A percentile compares a stretch with the other conserved stretches of the same genome.
These are phyloP conservation scores for Primulina huaijiensis DNA, from an alignment of 257 asterid species.

Conservation along the genomic window DNA sequence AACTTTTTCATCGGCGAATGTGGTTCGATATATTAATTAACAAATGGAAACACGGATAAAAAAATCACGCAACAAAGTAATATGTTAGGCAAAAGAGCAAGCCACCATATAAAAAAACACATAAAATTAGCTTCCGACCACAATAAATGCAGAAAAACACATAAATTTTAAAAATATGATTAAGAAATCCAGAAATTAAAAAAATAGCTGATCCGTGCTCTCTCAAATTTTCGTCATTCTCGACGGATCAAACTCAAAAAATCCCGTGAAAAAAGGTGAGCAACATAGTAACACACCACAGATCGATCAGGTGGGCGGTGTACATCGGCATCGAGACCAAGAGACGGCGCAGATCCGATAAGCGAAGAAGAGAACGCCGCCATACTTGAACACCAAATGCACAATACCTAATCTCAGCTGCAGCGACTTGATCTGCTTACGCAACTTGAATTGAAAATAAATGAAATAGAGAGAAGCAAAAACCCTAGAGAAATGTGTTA, in stretches of 20 bases:
- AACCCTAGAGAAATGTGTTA: constrained; percentile 16
- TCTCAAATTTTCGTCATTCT: neutral
- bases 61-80: neutral
- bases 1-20: neutral
- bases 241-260: neutral
- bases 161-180: neutral
- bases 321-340: constrained; percentile 37
- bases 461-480: neutral
- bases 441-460: no score
- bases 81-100: neutral
- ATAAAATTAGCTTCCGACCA: constrained; percentile 10
- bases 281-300: constrained; percentile 33
- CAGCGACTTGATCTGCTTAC: constrained; percentile 9
- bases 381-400: constrained; percentile 11
- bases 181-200: neutral
- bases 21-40: neutral
- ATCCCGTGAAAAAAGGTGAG: neutral
- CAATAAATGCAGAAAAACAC: neutral
- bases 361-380: constrained; percentile 54
- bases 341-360: constrained; percentile 54
- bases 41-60: constrained; percentile 1
- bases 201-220: neutral
- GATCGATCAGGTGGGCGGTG: constrained; percentile 32
- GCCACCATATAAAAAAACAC: neutral
- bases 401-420: constrained; percentile 19